phyloP scores from a whole-genome alignment of 495 filamentous ascomycete genomes.

The Penicillium canariense region DNA sequence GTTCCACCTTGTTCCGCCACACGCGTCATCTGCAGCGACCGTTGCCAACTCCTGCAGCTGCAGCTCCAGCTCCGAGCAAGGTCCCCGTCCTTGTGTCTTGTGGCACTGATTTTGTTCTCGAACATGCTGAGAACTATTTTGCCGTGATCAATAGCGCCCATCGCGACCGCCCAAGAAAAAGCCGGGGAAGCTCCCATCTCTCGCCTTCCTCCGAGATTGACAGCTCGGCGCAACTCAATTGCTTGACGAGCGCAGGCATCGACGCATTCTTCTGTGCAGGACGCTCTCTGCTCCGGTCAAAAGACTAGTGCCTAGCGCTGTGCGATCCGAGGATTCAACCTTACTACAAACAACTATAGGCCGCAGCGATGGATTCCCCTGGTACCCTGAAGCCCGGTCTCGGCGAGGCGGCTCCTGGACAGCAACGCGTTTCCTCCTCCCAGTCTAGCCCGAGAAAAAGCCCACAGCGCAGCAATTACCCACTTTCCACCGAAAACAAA shows the following conservation, averaged over 20 bases:
- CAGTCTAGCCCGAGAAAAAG: constrained; percentile 16
- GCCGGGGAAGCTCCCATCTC: neutral
- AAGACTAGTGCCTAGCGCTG: neutral
- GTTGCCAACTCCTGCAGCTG: constrained; percentile 14
- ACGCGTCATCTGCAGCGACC: constrained; percentile 23
- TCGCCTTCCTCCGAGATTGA: neutral
- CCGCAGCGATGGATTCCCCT: constrained; percentile 20
- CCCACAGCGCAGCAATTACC: constrained; percentile 18
- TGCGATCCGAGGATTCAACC: too few relatives aligned
- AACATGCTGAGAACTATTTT: constrained; percentile 9
- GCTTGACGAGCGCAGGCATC: constrained; percentile 1
- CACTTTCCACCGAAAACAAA: constrained; percentile 23
- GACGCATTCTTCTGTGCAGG: neutral
- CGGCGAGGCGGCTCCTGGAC: constrained; percentile 2
- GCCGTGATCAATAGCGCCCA: constrained; percentile 10
- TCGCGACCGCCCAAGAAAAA: constrained; percentile 4
- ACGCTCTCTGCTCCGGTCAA: neutral
- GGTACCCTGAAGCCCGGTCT: constrained; percentile 13
- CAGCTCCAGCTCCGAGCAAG: constrained; percentile 15
- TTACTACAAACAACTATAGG: too few relatives aligned
- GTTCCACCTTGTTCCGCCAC: constrained; percentile 26
- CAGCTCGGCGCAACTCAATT: neutral
- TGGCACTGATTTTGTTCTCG: constrained; percentile 7
- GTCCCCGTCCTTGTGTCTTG: neutral
- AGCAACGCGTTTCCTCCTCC: constrained; percentile 11